A percentile compares a stretch with the other conserved stretches of the same genome.
Evolutionary conservation across 805 yeast genomes (phyloP).

Genomic region (Peterozyma xylosa): DNA sequence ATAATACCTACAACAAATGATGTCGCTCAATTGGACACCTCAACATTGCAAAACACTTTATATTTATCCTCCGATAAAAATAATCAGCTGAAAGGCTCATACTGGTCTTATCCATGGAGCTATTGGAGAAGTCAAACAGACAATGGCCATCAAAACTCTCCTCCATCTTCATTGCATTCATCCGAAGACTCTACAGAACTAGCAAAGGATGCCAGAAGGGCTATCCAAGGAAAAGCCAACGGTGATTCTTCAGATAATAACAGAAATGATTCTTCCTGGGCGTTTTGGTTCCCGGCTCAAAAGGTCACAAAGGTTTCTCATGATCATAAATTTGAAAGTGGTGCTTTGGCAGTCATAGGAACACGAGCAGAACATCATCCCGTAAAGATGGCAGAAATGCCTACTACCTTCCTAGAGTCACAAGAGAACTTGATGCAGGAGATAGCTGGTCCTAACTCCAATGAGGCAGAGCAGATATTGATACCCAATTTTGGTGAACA

Average conservation of each 20-base stretch:
- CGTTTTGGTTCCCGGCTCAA: constrained; percentile 10
- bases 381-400: constrained; percentile 15
- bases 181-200: constrained; percentile 13
- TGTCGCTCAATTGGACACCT: neutral
- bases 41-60: neutral
- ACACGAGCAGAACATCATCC: constrained; percentile 20
- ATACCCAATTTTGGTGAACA: constrained; percentile 18
- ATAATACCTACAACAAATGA: neutral
- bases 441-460: neutral
- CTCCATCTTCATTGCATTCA: constrained; percentile 11
- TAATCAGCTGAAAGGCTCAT: neutral
- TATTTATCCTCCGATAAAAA: neutral
- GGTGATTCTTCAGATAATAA: constrained; percentile 11
- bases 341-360: constrained; percentile 21
- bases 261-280: constrained; percentile 19
- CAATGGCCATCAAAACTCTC: neutral
- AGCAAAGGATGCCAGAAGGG: constrained; percentile 16
- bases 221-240: constrained; percentile 15
- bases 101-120: constrained; percentile 14
- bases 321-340: constrained; percentile 5
- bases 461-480: constrained; percentile 11
- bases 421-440: constrained; percentile 15
- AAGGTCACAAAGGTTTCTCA: neutral
- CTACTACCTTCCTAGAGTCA: constrained; percentile 19
- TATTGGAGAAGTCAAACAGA: constrained; percentile 7